Evolutionary conservation across 257 asterid genomes (phyloP).

Genomic region (Scutellaria galericulata): DNA sequence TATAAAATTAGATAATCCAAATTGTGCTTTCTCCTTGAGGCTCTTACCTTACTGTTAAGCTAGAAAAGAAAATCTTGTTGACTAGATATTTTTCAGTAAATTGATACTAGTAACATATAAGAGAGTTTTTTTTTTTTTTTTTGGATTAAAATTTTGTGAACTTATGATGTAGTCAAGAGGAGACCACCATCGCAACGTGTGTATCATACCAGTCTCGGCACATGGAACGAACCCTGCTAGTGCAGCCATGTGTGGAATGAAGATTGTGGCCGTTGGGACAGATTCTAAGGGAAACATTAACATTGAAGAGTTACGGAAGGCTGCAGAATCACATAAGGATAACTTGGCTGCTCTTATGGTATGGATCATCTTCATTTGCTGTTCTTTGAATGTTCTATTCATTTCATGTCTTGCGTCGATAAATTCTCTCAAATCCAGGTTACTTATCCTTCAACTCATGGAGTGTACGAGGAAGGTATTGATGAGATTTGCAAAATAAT

Average conservation of each 20-base stretch:
- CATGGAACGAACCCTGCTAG: conserved; percentile 99
- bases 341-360: conserved; percentile 96
- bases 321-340: conserved; percentile 84
- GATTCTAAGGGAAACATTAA: conserved; percentile 98
- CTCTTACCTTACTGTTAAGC: not conserved
- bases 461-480: conserved; percentile 98
- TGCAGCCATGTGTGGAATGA: conserved; percentile 99
- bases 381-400: conserved; percentile 13
- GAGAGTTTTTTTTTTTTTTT: not conserved
- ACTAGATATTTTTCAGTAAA: not conserved
- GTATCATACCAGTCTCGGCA: conserved; percentile 98
- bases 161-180: conserved; percentile 78
- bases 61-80: not conserved
- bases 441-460: conserved; percentile 98
- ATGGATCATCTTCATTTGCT: conserved; percentile 23
- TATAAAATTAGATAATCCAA: not conserved
- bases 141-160: conserved; percentile 12
- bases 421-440: conserved; percentile 56
- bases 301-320: conserved; percentile 82
- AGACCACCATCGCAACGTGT: conserved; percentile 90
- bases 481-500: conserved; percentile 95
- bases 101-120: not conserved
- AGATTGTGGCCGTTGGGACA: conserved; percentile 94
- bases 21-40: not conserved
- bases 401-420: not conserved